Evolutionary conservation across 495 filamentous ascomycete species (phyloP), one percentile per base, ranked within the genome.

Genomic region (Penicillium manginii): DNA sequence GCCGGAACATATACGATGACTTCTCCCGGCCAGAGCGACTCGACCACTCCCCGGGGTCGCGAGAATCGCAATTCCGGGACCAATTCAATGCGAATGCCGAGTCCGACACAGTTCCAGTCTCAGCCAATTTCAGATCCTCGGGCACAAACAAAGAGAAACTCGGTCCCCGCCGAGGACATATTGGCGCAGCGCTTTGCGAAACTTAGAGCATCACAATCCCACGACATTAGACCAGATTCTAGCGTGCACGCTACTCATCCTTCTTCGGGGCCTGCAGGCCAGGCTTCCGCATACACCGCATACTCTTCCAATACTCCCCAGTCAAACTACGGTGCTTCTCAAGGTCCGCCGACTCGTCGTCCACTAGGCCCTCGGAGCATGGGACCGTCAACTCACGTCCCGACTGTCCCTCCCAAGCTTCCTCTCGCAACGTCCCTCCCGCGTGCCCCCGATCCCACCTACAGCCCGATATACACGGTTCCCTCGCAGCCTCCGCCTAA

Each of bases 361-460:
- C 85, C 84, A 21, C 62, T 77, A 21, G 85, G 81, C 1, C 83
- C 84, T 33, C 82, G 83, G 32, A 82, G 74, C 26, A 84, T 88
- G 77, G 86, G 80, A 26, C 73, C 77, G 31, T 66, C 72, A 32
- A 61, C 73, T 18, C 58, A 55, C 18, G 69, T 64, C 11, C 81
- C 82, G 18, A 74, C 71, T n/a, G 63, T 78, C 21, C 84, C 84
- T 17, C 80, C 79, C 1, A 85, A 87, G 49, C 64, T 86, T 9
- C 81, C 83, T 15, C 64, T 91, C 4, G 77, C 84, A 55, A 81
- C 75, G 23, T 76, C 81, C 4, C 79, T 97, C 63, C 93, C 93
- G 21, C 86, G 87, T 68, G 76, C 88, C 12, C 93, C 93, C 15
- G 91, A 88, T 66, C 91, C 92, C 12, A 87, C 93, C 10, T 97